Base-by-base conservation (phyloP, 371 early-diverging fungal species). In the Amoeboaphelidium protococcarum region DNA sequence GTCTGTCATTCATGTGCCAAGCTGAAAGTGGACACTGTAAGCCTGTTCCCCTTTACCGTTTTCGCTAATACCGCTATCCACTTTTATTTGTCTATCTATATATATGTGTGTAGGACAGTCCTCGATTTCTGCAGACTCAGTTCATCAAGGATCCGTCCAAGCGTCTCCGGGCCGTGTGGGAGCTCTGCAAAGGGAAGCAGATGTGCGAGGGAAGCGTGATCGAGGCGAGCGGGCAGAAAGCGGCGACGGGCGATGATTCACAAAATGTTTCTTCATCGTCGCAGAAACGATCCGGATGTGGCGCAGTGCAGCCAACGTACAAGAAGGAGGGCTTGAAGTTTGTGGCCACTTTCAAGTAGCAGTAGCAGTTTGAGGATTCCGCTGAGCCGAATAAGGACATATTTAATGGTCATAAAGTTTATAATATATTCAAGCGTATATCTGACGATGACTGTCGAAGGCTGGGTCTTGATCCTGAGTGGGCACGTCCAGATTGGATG, bases 401-500 rank as follows among this genome's bases (percentile, higher is more conserved):
- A 27, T 58, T 98, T 42, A 77, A 83, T 20, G 87, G 88, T 20
- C 72, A 72, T 46, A 75, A 76, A 47, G 90, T 85, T 22, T 62
- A 82, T 31, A 74, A 75, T 51, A 82, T 98, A 22, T 73, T 99
- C 45, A 82, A 81, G 55, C 77, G 72, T 50, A 97, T 99, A 48
- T 62, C 76, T 19, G 85, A 90, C 50, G 78, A 81, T 60, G 99
- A 97, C 57, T 69, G 80, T 41, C 60, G 65, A 48, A 69, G 67
- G 47, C 77, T 99, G 75, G 99, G 99, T 26, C 68, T 99, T 46
- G 78, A 82, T 49, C 69, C 78, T 27, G 76, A 86, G 52, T 95
- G 68, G 61, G 85, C 95, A 24, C 74, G 96, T 23, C 99, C 99
- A 3, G 99, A 98, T 59, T 95, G 96, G 94, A 88, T 98, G 88